phyloP scores from a whole-genome alignment of 139 green algal species.

The Choricystis sp. region DNA sequence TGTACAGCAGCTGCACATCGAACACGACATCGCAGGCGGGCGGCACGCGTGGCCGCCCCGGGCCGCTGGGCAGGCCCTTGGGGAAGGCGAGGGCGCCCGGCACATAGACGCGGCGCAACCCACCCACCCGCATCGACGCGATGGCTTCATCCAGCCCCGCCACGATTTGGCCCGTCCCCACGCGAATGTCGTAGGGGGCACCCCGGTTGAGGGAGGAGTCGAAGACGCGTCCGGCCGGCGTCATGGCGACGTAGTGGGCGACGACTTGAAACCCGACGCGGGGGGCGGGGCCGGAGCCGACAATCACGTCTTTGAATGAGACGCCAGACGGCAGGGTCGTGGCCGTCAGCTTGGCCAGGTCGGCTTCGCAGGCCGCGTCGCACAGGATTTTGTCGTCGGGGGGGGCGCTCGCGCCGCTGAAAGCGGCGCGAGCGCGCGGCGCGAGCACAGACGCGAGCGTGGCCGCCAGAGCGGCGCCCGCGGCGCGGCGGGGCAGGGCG shows the following conservation, averaged over 20 bases:
- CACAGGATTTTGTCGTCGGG: constrained; percentile 33
- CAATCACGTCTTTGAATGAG: constrained; percentile 73
- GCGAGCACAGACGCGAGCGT: no score
- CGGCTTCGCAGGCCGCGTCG: constrained; percentile 33
- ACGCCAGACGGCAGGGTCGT: constrained; percentile 60
- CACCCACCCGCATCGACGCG: constrained; percentile 66
- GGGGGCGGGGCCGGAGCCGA: constrained; percentile 47
- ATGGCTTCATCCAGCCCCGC: constrained; percentile 82
- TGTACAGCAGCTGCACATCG: constrained; percentile 81
- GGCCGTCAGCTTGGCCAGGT: constrained; percentile 24
- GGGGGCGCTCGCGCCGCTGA: no score
- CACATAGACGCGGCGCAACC: constrained; percentile 79
- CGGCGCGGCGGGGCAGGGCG: no score
- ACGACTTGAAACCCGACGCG: constrained; percentile 32
- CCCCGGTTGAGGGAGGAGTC: constrained; percentile 69
- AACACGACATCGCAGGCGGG: constrained; percentile 69
- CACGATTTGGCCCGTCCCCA: constrained; percentile 48
- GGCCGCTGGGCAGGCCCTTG: constrained; percentile 51
- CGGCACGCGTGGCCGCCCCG: constrained; percentile 50
- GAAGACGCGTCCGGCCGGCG: constrained; percentile 53
- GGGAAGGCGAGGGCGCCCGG: constrained; percentile 82
- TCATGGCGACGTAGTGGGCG: constrained; percentile 79
- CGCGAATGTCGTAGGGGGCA: constrained; percentile 73
- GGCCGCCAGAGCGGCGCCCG: no score
- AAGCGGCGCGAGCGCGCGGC: no score